These are phyloP conservation scores for Puccinia hordei DNA, from an alignment of 1,284 basidiomycete genomes.

Conservation along the genomic window DNA sequence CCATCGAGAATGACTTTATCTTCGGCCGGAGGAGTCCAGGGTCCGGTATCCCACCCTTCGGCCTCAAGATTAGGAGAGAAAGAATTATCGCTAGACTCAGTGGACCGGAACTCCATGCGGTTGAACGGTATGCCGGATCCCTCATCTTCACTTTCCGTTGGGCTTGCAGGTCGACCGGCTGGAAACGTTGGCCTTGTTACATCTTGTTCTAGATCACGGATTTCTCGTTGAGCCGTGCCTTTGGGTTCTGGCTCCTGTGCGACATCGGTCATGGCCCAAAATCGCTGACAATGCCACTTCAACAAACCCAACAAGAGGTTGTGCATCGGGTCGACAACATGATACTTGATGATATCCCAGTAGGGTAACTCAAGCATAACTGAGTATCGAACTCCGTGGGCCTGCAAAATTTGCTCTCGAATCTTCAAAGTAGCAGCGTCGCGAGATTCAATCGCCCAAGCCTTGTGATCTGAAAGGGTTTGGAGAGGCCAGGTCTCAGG, in stretches of 20 bases:
- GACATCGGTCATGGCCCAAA: constrained; percentile 35
- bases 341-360: constrained; percentile 39
- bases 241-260: constrained; percentile 22
- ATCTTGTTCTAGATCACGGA: neutral
- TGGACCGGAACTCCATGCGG: neutral
- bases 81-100: constrained; percentile 14
- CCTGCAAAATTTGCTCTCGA: constrained; percentile 5
- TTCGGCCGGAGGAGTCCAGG: constrained; percentile 18
- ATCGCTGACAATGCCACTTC: constrained; percentile 23
- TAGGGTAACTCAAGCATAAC: constrained; percentile 38
- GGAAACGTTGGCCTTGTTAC: neutral
- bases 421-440: neutral
- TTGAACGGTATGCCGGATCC: neutral
- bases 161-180: neutral
- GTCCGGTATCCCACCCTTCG: constrained; percentile 6
- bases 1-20: constrained; percentile 37
- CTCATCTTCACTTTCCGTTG: neutral
- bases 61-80: constrained; percentile 11
- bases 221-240: neutral
- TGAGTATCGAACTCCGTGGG: constrained; percentile 28
- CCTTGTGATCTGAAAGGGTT: constrained; percentile 5
- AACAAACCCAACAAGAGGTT: constrained; percentile 31
- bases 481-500: constrained; percentile 18
- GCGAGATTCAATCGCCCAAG: constrained; percentile 25
- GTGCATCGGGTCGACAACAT: constrained; percentile 46